A percentile compares a stretch with the other conserved stretches of the same genome.
Conservation (phyloP, 108 stramenopile genomes). For the Mayamaea pseudoterrestris region DNA sequence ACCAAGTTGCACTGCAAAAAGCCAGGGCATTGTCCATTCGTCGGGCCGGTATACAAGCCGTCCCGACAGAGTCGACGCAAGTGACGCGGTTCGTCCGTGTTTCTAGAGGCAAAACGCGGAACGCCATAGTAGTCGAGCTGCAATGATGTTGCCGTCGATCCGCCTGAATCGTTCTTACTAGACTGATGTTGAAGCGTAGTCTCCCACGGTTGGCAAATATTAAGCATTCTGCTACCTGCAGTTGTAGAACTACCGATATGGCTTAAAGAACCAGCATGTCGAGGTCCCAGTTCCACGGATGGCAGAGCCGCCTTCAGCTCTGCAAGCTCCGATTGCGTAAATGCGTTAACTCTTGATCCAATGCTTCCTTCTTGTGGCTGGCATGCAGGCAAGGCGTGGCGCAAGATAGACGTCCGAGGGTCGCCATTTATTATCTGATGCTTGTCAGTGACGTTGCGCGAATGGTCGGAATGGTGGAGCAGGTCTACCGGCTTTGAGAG, state of each 20-base stretch:
- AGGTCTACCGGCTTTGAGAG: no score
- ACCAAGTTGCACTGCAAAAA: conserved; percentile 83
- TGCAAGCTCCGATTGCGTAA: conserved; percentile 24
- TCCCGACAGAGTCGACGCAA: conserved; percentile 34
- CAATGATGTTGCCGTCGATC: no score
- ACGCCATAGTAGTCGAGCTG: no score
- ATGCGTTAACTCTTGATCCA: conserved; percentile 32
- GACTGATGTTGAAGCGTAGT: no score
- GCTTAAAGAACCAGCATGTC: neutral
- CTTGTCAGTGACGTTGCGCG: no score
- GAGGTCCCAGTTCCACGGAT: conserved; percentile 9
- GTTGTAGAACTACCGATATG: no score
- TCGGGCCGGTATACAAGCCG: conserved; percentile 32
- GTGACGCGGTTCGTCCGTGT: no score
- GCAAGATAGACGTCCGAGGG: no score
- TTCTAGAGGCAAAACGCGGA: no score
- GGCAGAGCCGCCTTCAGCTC: conserved; percentile 23
- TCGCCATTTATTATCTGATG: no score
- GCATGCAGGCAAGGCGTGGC: conserved; percentile 19
- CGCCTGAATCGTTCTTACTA: no score
- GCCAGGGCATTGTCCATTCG: conserved; percentile 70
- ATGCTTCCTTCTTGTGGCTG: conserved; percentile 36
- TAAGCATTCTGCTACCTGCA: neutral
- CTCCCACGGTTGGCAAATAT: conserved; percentile 1
- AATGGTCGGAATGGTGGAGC: no score